Evolutionary conservation across 2,329 filamentous ascomycete genomes (phyloP).

Genomic region (Aspergillus pseudoglaucus): DNA sequence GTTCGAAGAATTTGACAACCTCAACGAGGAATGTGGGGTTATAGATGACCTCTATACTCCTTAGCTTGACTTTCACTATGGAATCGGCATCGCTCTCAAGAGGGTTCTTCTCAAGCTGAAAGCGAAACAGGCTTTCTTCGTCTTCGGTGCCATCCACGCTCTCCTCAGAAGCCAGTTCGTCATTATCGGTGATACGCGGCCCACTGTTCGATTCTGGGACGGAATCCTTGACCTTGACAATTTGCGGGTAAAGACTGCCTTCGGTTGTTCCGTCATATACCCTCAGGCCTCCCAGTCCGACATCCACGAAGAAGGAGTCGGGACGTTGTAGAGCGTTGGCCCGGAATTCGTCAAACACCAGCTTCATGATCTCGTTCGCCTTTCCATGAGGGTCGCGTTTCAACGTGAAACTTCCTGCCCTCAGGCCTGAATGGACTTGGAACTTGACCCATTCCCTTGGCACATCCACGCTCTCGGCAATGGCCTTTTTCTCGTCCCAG

Average conservation of each 20-base stretch:
- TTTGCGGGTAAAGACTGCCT: constrained; percentile 85
- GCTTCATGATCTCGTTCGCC: constrained; percentile 71
- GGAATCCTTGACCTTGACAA: constrained; percentile 90
- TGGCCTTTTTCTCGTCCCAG: constrained; percentile 91
- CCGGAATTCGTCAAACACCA: constrained; percentile 92
- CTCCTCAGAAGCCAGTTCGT: constrained; percentile 33
- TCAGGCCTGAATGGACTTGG: constrained; percentile 86
- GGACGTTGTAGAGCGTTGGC: constrained; percentile 84
- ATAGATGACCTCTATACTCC: constrained; percentile 94
- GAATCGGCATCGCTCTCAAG: constrained; percentile 88
- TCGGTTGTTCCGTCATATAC: constrained; percentile 94
- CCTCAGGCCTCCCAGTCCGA: constrained; percentile 85
- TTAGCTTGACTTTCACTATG: constrained; percentile 81
- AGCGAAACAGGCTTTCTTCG: constrained; percentile 78
- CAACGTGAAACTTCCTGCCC: constrained; percentile 91
- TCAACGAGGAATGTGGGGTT: constrained; percentile 91
- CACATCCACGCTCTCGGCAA: constrained; percentile 80
- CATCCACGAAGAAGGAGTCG: constrained; percentile 80
- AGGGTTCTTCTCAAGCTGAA: constrained; percentile 91
- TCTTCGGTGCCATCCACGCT: constrained; percentile 40
- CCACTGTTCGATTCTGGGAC: constrained; percentile 46
- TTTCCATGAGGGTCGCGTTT: constrained; percentile 77
- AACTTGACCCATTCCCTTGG: constrained; percentile 89
- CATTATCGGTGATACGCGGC: constrained; percentile 22
- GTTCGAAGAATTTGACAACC: constrained; percentile 90